Evolutionary conservation across 2,329 filamentous ascomycete genomes (phyloP).

Genomic region (Fusarium burgessii): DNA sequence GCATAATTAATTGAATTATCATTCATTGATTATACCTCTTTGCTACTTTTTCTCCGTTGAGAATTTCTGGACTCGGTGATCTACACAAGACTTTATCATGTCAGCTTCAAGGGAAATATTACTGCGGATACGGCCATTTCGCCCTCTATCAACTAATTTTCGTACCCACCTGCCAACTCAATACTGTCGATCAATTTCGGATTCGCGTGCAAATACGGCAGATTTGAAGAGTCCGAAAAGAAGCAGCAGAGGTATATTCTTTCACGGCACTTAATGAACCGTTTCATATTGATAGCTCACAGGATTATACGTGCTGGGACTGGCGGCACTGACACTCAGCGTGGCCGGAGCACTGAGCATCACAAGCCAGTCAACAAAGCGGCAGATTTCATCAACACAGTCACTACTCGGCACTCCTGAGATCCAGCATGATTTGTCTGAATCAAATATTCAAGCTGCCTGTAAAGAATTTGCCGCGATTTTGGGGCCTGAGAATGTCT

Average conservation of each 20-base stretch:
- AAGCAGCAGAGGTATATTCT: background rate
- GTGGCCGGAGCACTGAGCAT: background rate
- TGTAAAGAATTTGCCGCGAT: constrained; percentile 3
- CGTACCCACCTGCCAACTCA: fast-evolving
- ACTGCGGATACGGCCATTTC: fast-evolving
- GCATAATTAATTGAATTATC: fast-evolving
- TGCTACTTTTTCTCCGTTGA: fast-evolving
- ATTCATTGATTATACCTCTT: background rate
- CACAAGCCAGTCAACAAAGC: fast-evolving
- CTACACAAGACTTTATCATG: background rate
- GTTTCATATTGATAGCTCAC: fast-evolving
- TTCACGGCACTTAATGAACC: fast-evolving
- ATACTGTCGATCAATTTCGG: background rate
- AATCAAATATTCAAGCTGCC: constrained; percentile 6
- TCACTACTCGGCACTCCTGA: background rate
- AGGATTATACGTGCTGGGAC: background rate
- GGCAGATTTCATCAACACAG: background rate
- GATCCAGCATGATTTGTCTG: background rate
- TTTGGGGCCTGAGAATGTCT: constrained; percentile 14
- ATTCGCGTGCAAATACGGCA: fast-evolving
- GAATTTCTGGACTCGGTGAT: no score
- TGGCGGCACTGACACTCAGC: background rate
- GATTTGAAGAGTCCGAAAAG: fast-evolving
- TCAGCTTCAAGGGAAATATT: background rate
- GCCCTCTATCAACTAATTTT: fast-evolving